These are phyloP conservation scores for Xanthoparmelia taractica DNA, from an alignment of 495 filamentous ascomycete genomes.

Conservation along the genomic window DNA sequence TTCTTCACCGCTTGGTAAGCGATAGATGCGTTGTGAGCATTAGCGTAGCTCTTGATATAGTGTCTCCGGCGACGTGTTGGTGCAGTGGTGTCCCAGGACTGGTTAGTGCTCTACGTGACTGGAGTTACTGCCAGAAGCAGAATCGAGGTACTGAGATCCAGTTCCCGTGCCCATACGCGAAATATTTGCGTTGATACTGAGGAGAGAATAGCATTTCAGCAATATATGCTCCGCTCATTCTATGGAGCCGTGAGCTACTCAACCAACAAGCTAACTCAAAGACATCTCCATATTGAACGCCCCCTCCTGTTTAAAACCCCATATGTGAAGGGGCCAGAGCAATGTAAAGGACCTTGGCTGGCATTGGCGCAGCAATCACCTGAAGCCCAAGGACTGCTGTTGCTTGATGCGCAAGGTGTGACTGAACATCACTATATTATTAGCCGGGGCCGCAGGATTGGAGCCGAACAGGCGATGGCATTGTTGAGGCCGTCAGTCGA, in stretches of 20 bases:
- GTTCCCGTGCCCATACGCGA: not conserved
- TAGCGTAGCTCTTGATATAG: not conserved
- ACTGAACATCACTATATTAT: too few relatives aligned
- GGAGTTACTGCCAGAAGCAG: not conserved
- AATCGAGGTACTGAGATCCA: not conserved
- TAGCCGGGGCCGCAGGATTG: not conserved
- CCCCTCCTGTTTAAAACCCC: not conserved
- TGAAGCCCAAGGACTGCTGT: not conserved
- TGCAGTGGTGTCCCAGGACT: not conserved
- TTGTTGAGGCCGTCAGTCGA: not conserved
- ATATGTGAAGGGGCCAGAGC: not conserved
- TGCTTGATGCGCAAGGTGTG: not conserved
- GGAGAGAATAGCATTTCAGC: not conserved
- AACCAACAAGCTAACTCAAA: not conserved
- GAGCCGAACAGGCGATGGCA: not conserved
- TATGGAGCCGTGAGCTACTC: not conserved
- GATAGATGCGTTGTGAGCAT: not conserved
- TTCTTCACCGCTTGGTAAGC: not conserved
- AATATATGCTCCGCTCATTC: not conserved
- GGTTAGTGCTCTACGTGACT: not conserved
- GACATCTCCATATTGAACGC: not conserved
- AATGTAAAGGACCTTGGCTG: not conserved
- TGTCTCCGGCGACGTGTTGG: not conserved
- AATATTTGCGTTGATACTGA: not conserved
- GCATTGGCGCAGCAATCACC: not conserved